Evolutionary conservation across 306 rosid species (phyloP).

Genomic region (Mimosa pudica): DNA sequence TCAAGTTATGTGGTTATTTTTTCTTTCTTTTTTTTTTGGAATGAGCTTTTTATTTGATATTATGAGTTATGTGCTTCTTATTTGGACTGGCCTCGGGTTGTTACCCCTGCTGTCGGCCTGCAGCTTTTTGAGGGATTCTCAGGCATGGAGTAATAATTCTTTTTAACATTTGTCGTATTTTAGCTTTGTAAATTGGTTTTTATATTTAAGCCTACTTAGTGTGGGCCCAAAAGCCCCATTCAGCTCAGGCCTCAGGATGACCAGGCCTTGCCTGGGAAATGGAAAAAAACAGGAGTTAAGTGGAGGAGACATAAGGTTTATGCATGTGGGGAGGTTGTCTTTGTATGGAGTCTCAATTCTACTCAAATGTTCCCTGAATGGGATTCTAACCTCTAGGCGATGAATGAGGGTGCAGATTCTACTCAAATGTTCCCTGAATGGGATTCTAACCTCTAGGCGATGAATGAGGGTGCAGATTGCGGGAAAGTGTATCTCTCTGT

Average conservation of each 20-base stretch:
- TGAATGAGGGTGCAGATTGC: neutral
- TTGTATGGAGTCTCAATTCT: neutral
- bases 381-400: neutral
- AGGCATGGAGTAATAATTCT: too few relatives aligned
- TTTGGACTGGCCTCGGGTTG: neutral
- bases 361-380: neutral
- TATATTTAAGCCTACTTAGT: neutral
- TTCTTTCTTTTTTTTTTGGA: too few relatives aligned
- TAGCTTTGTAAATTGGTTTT: neutral
- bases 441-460: neutral
- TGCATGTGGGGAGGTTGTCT: neutral
- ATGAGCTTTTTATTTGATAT: neutral
- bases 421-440: neutral
- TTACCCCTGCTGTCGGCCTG: too few relatives aligned
- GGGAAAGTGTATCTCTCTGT: neutral
- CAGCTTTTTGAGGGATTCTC: too few relatives aligned
- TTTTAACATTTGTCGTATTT: too few relatives aligned
- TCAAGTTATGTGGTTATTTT: too few relatives aligned
- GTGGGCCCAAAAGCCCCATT: neutral
- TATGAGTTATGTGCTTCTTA: neutral
- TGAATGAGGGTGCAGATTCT: neutral
- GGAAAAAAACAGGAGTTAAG: neutral
- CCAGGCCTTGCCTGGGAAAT: neutral
- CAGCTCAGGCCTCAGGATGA: neutral
- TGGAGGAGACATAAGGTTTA: neutral